Evolutionary conservation across 208 protist species (phyloP), one percentile per base, ranked within the genome.

Genomic region (Crithidia mellificae): DNA sequence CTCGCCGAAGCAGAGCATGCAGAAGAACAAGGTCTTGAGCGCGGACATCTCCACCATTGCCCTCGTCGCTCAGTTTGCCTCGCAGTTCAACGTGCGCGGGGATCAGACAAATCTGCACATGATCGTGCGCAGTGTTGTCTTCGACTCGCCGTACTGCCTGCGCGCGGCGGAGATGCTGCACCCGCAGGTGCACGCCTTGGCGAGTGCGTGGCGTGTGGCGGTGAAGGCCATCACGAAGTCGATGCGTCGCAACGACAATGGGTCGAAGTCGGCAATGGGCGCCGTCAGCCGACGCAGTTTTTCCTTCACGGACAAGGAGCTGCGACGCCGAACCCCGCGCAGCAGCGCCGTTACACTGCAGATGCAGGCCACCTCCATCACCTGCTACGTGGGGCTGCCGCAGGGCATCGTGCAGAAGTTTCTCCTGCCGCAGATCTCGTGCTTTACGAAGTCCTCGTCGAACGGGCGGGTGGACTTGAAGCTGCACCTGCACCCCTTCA

Each of bases 401-500:
- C 81, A 93, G 59, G 68, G 69, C 12, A 82, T 90, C 29, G 63
- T 50, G 46, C 75, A 87, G 39, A 61, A 71, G 29, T 79, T 92
- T 25, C 30, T 82, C 6, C 64, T 96, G 25, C 91, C 91, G 27
- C 57, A 87, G 61, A 59, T 88, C 9, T 88, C 80, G 9, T 62
- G 73, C 24, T 84, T 94, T 62, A 63, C 86, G 11, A 86, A 84
- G 72, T 43, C 61, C 20, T 94, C 88, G 27, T 91, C 87, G 27
- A 77, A 90, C 56, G 77, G 78, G n/a, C 76, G 78, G 2, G 49
- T 83, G 15, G 69, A 68, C 29, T 32, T 90, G 24, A 92, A 93
- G 77, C 30, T 84, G 17, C 91, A 94, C 68, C 29, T 90, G 4
- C 84, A 93, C 63, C 87, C 91, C 17, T 93, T 90, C 55, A 81